These are phyloP conservation scores for Cryomyces minteri DNA, from an alignment of 495 filamentous ascomycete species.

Conservation along the genomic window DNA sequence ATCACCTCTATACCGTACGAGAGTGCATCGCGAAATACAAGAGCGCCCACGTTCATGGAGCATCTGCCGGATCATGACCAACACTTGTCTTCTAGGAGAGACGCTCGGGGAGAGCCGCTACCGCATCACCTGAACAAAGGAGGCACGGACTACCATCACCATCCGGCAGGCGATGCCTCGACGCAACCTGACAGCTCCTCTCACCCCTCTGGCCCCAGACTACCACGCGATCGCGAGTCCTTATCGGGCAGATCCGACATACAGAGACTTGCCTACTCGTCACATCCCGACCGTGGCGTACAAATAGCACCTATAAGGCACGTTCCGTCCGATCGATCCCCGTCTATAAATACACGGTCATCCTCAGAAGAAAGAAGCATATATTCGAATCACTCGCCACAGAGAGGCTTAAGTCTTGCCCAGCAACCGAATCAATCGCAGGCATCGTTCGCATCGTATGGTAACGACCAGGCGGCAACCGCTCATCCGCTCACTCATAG, in stretches of 20 bases:
- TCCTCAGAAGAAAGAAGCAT: conserved; percentile 53
- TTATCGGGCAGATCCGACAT: not conserved
- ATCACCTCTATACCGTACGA: conserved; percentile 88
- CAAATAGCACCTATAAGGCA: no score
- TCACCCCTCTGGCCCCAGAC: conserved; percentile 1
- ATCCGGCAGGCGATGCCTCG: conserved; percentile 51
- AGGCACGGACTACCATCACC: conserved; percentile 73
- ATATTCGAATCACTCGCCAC: conserved; percentile 28
- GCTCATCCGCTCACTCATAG: conserved; percentile 1
- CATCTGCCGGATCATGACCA: conserved; percentile 56
- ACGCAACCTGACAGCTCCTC: conserved; percentile 15
- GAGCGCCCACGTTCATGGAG: conserved; percentile 56
- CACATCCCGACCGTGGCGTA: no score
- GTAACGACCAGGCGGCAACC: conserved; percentile 8
- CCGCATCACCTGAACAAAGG: conserved; percentile 68
- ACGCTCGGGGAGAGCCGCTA: conserved; percentile 46
- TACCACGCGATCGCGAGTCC: not conserved
- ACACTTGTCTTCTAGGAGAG: conserved; percentile 14
- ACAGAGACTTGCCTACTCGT: no score
- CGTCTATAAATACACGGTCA: conserved; percentile 49
- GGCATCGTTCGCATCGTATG: conserved; percentile 12
- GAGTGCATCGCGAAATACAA: conserved; percentile 41
- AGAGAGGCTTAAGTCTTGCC: not conserved
- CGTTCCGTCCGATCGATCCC: conserved; percentile 9
- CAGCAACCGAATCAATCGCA: conserved; percentile 5